Conservation (phyloP, 2,329 filamentous ascomycete genomes). For the Aspergillus felis region DNA sequence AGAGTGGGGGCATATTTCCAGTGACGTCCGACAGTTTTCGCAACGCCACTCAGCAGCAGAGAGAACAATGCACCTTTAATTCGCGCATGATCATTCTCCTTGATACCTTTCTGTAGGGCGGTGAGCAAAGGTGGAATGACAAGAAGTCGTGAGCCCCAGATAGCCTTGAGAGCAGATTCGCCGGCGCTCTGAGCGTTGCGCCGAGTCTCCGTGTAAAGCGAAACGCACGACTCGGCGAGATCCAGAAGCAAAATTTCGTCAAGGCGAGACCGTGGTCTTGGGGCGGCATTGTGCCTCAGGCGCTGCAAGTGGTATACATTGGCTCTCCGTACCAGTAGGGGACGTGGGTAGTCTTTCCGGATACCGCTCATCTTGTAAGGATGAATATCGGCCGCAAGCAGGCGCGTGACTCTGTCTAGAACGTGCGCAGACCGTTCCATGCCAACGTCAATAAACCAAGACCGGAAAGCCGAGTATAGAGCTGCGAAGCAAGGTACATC, state of each 20-base stretch:
- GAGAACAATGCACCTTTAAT: constrained; percentile 96
- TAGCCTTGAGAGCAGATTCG: constrained; percentile 86
- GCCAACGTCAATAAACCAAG: constrained; percentile 96
- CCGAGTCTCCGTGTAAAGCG: constrained; percentile 92
- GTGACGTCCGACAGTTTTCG: constrained; percentile 82
- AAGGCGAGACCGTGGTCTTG: constrained; percentile 81
- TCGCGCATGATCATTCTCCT: constrained; percentile 75
- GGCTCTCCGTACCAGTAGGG: constrained; percentile 85
- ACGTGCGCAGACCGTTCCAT: constrained; percentile 94
- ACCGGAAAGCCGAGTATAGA: constrained; percentile 85
- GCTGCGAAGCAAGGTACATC: constrained; percentile 94
- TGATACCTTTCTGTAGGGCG: constrained; percentile 72
- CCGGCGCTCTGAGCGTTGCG: constrained; percentile 86
- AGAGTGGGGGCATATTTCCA: constrained; percentile 94
- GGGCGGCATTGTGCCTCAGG: constrained; percentile 87
- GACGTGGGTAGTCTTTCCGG: constrained; percentile 86
- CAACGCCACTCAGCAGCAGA: constrained; percentile 78
- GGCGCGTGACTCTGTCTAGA: constrained; percentile 76
- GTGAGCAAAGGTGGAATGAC: constrained; percentile 85
- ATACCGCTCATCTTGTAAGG: constrained; percentile 94
- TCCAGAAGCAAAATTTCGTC: constrained; percentile 83
- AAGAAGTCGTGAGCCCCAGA: constrained; percentile 81
- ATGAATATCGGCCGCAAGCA: constrained; percentile 81
- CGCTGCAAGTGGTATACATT: constrained; percentile 93
- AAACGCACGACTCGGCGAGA: constrained; percentile 83